A percentile compares a stretch with the other conserved stretches of the same genome.
Evolutionary conservation across 169 alveolate genomes (phyloP).

Genomic region (Plasmodium relictum): DNA sequence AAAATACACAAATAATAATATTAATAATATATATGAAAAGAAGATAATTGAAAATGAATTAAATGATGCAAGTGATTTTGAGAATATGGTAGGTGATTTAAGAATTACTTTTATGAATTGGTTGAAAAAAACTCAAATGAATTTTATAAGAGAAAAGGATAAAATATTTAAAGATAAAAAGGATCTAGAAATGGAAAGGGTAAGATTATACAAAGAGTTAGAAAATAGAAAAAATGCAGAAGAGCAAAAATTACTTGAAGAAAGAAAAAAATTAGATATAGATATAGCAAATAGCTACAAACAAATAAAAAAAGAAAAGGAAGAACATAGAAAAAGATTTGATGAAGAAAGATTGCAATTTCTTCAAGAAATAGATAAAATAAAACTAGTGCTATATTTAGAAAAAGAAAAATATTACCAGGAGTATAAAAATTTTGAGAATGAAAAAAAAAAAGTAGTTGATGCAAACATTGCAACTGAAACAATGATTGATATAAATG

Average conservation of each 20-base stretch:
- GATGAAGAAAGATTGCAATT: constrained; percentile 87
- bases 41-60: constrained; percentile 72
- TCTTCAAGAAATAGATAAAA: constrained; percentile 88
- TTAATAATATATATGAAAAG: constrained; percentile 70
- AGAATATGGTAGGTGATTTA: constrained; percentile 90
- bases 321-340: constrained; percentile 87
- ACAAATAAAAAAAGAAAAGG: constrained; percentile 90
- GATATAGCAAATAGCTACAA: constrained; percentile 87
- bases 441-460: constrained; percentile 85
- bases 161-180: constrained; percentile 78
- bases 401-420: constrained; percentile 83
- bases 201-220: constrained; percentile 75
- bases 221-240: constrained; percentile 59
- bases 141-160: constrained; percentile 80
- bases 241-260: constrained; percentile 81
- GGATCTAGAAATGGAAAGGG: constrained; percentile 82
- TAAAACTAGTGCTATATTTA: constrained; percentile 82
- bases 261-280: constrained; percentile 86
- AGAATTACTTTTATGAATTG: constrained; percentile 89
- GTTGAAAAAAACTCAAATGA: constrained; percentile 89
- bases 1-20: constrained; percentile 37
- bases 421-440: constrained; percentile 84
- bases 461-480: constrained; percentile 90
- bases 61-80: constrained; percentile 86
- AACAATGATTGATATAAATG: constrained; percentile 90